These are phyloP conservation scores for Phlebiopsis flavidoalba DNA, from an alignment of 768 basidiomycete species.

Conservation along the genomic window DNA sequence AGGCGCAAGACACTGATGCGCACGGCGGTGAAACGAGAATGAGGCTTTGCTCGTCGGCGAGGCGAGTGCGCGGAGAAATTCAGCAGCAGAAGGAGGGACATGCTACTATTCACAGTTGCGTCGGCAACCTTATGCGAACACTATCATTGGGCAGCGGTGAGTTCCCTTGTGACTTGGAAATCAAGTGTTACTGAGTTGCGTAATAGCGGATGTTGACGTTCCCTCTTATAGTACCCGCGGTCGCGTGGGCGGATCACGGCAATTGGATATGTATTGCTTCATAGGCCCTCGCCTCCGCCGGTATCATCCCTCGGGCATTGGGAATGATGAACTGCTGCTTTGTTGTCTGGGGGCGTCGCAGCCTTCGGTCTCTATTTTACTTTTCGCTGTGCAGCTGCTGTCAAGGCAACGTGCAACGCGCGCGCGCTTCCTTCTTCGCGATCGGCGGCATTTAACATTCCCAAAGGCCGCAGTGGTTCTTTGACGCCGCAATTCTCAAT, in stretches of 20 bases:
- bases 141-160: slow-evolving; percentile 87
- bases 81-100: slow-evolving; percentile 49
- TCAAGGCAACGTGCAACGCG: slow-evolving; percentile 68
- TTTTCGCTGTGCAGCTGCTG: slow-evolving; percentile 83
- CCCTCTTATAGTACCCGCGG: slow-evolving; percentile 53
- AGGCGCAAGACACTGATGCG: slow-evolving; percentile 22
- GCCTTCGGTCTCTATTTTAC: slow-evolving; percentile 86
- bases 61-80: slow-evolving; percentile 23
- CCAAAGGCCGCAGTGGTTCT: slow-evolving; percentile 82
- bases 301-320: slow-evolving; percentile 83
- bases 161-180: slow-evolving; percentile 12
- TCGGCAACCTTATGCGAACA: slow-evolving; percentile 84
- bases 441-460: slow-evolving; percentile 82
- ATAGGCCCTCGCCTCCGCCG: slow-evolving; percentile 87
- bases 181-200: slow-evolving; percentile 1
- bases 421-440: slow-evolving; percentile 77
- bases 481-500: slow-evolving; percentile 92
- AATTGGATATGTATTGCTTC: background rate
- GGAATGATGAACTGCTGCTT: slow-evolving; percentile 86
- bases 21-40: slow-evolving; percentile 26
- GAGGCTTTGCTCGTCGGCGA: no score
- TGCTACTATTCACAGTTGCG: slow-evolving; percentile 61
- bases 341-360: slow-evolving; percentile 71
- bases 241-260: background rate
- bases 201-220: slow-evolving; percentile 86